Conservation (phyloP, 2,329 filamentous ascomycete genomes). For the Monosporascus sp. region DNA sequence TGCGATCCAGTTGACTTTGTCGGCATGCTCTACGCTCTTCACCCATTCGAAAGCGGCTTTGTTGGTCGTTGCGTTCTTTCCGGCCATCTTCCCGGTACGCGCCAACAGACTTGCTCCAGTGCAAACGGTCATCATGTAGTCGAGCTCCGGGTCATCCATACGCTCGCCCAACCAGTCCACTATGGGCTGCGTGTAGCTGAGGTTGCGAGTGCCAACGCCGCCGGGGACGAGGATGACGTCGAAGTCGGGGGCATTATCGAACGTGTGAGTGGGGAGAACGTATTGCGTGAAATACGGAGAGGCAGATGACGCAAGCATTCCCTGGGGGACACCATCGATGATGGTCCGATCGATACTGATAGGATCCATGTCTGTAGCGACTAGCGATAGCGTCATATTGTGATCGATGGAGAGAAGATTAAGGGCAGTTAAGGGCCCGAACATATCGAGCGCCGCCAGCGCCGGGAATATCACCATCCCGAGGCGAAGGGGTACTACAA, state of each 20-base stretch:
- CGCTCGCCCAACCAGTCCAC: conserved; percentile 10
- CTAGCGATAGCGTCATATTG: conserved; percentile 18
- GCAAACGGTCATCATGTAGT: conserved; percentile 15
- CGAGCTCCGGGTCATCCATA: conserved; percentile 7
- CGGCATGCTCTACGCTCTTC: conserved; percentile 5
- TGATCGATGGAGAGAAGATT: conserved; percentile 18
- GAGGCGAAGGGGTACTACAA: conserved; percentile 14
- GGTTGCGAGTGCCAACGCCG: conserved; percentile 12
- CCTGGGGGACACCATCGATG: conserved; percentile 10
- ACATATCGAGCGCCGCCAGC: conserved; percentile 24
- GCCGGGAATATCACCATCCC: conserved; percentile 22
- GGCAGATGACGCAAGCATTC: conserved; percentile 5
- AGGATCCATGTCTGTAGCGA: conserved; percentile 16
- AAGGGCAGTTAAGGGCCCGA: conserved; percentile 22
- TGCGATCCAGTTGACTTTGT: conserved; percentile 14
- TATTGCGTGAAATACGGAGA: conserved; percentile 11
- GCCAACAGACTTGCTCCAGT: conserved; percentile 16
- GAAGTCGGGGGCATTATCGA: conserved; percentile 11
- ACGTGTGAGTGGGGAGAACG: conserved; percentile 19
- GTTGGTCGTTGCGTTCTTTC: conserved; percentile 15
- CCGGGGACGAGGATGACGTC: conserved; percentile 20
- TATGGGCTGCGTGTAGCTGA: conserved; percentile 16
- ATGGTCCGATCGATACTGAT: conserved; percentile 15
- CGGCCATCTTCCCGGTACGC: conserved; percentile 11
- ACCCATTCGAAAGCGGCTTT: conserved; percentile 16